Conservation (phyloP, 2,329 filamentous ascomycete species). For the Sclerotinia glacialis region DNA sequence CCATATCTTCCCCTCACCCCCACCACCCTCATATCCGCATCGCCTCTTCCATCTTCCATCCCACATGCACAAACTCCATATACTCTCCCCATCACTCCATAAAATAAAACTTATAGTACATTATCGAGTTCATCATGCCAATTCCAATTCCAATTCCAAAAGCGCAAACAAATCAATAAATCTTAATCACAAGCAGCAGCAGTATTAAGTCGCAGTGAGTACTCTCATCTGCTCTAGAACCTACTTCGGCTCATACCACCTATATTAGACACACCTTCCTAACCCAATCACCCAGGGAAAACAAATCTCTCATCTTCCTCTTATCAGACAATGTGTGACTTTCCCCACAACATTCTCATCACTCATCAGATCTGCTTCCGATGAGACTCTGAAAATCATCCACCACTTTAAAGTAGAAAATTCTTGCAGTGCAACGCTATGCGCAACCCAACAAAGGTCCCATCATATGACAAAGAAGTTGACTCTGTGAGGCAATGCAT, state of each 20-base stretch:
- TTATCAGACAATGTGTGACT: not conserved
- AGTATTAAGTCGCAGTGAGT: not conserved
- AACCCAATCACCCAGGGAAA: not conserved
- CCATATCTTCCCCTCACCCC: not conserved
- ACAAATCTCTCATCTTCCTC: not conserved
- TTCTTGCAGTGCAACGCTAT: not conserved
- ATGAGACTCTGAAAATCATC: not conserved
- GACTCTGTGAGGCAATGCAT: constrained; percentile 6
- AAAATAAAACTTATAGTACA: constrained; percentile 7
- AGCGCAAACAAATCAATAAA: not conserved
- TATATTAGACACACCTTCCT: not conserved
- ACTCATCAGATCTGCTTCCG: not conserved
- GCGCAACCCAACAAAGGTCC: constrained; percentile 12
- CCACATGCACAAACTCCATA: not conserved
- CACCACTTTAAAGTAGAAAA: not conserved
- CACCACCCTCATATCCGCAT: no score
- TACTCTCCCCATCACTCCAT: not conserved
- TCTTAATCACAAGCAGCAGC: not conserved
- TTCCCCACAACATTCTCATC: not conserved
- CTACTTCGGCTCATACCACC: not conserved
- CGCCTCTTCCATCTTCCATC: no score
- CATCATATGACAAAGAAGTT: constrained; percentile 15
- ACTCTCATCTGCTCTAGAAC: not conserved
- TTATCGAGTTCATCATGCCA: constrained; percentile 8
- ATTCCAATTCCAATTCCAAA: not conserved